Evolutionary conservation across 441 rosid species (phyloP).

Genomic region (Gossypium schwendimanii): DNA sequence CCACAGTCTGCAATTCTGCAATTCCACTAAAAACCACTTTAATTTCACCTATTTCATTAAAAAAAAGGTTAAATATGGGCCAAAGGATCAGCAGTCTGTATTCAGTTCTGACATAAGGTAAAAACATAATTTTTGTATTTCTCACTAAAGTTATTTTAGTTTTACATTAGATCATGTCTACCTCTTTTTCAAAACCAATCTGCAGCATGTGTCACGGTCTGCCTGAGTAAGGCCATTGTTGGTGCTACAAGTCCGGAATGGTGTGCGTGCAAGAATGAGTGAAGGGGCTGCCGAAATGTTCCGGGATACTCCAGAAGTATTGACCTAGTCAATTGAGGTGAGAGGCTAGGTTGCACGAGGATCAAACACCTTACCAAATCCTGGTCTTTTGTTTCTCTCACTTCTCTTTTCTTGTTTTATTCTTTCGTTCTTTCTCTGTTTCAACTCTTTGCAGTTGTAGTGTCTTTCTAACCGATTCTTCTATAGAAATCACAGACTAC

Average conservation of each 20-base stretch:
- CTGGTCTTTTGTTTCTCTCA: background rate
- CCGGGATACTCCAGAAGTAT: background rate
- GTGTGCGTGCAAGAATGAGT: background rate
- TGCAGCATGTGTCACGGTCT: background rate
- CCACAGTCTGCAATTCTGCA: background rate
- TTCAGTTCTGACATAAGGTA: background rate
- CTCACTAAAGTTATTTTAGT: background rate
- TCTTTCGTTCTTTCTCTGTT: background rate
- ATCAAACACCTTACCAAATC: background rate
- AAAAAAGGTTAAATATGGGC: background rate
- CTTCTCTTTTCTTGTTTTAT: background rate
- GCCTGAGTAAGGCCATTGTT: background rate
- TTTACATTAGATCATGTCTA: background rate
- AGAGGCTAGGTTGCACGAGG: background rate
- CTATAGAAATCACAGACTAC: background rate
- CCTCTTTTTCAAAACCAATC: background rate
- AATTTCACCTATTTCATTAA: background rate
- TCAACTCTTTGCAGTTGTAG: background rate
- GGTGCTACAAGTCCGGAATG: background rate
- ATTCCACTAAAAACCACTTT: background rate
- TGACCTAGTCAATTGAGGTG: background rate
- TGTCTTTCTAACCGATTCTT: background rate
- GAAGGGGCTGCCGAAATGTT: background rate
- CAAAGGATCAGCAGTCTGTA: background rate
- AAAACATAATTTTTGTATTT: background rate